Evolutionary conservation across 148 eudicot species (phyloP).

Genomic region (Camellia granthamiana): DNA sequence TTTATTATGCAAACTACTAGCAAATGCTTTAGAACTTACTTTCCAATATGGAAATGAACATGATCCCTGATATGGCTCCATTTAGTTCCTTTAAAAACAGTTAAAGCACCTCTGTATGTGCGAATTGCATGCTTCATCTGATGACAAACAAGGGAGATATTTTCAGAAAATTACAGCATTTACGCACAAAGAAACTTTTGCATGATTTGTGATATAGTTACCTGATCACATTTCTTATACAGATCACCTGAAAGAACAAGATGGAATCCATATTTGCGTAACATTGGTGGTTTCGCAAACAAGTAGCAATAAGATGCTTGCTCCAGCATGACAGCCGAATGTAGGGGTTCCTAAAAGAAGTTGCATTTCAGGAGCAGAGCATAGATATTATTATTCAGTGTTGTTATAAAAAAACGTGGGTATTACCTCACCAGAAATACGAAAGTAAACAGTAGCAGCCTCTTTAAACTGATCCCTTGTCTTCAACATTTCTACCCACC

Average conservation of each 20-base stretch:
- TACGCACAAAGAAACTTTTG: background rate
- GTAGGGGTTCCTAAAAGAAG: slow-evolving; percentile 67
- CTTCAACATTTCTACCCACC: slow-evolving; percentile 99
- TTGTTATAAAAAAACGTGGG: slow-evolving; percentile 21
- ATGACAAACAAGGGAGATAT: slow-evolving; percentile 28
- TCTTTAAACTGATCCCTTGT: slow-evolving; percentile 80
- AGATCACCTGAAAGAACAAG: slow-evolving; percentile 93
- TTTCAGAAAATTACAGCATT: slow-evolving; percentile 11
- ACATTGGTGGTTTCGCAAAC: slow-evolving; percentile 73
- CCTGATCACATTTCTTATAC: slow-evolving; percentile 90
- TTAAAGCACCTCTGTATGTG: slow-evolving; percentile 79
- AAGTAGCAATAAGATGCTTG: slow-evolving; percentile 98
- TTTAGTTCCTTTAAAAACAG: slow-evolving; percentile 73
- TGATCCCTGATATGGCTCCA: slow-evolving; percentile 92
- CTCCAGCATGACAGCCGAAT: slow-evolving; percentile 94
- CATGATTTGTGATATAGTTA: slow-evolving; percentile 25
- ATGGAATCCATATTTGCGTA: slow-evolving; percentile 97
- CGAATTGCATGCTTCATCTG: slow-evolving; percentile 94
- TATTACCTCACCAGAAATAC: slow-evolving; percentile 99
- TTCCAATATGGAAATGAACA: slow-evolving; percentile 89
- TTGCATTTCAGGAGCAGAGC: slow-evolving; percentile 26
- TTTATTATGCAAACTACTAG: slow-evolving; percentile 12
- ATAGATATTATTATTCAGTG: background rate
- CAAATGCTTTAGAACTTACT: slow-evolving; percentile 46
- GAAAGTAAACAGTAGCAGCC: slow-evolving; percentile 88